Base-by-base conservation (phyloP, 768 basidiomycete species). In the Amanita inopinata region DNA sequence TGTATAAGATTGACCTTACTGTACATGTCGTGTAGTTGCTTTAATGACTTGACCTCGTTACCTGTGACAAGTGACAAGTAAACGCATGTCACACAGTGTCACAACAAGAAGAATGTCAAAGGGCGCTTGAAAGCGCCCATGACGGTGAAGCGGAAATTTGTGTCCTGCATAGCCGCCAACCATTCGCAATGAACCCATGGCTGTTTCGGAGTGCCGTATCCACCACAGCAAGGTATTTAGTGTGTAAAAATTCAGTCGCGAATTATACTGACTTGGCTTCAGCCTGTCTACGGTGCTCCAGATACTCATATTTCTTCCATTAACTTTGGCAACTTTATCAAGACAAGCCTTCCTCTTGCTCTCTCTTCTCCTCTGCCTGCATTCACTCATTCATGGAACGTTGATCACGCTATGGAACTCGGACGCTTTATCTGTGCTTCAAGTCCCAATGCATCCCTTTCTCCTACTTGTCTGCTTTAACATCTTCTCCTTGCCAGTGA, bases 391-490 rank as follows among this genome's bases (percentile, higher is more conserved):
- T 35, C 88, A 91, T 67, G 85, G 87, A 43, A 85, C 85, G 2
- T 68, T 89, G 53, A 66, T 76, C 46, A 69, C 84, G 31, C 51
- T 86, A 45, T 84, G 78, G 76, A 76, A 77, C 43, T 84, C 83
- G 9, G 66, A 76, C 34, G 72, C 76, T 10, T 69, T 90, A 38
- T 78, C 84, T 10, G 70, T 91, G 46, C 67, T 89, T 43, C 88
- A 91, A 62, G 74, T 90, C 23, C 88, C 88, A 6, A 79, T 88
- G 68, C 87, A 90, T 58, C 80, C 87, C 0, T 86, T 90, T 61
- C 71, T 91, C 24, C 77, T 91, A 32, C 79, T 91, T 37, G 75
- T 90, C 45, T 85, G 77, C 57, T 91, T 91, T 73, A 91, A 91
- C 57, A 70, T 79, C 27, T 89, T 88, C 60, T 76, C 85, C 1